Evolutionary conservation across 2,329 filamentous ascomycete genomes (phyloP).

Genomic region (Esteya vermicola): DNA sequence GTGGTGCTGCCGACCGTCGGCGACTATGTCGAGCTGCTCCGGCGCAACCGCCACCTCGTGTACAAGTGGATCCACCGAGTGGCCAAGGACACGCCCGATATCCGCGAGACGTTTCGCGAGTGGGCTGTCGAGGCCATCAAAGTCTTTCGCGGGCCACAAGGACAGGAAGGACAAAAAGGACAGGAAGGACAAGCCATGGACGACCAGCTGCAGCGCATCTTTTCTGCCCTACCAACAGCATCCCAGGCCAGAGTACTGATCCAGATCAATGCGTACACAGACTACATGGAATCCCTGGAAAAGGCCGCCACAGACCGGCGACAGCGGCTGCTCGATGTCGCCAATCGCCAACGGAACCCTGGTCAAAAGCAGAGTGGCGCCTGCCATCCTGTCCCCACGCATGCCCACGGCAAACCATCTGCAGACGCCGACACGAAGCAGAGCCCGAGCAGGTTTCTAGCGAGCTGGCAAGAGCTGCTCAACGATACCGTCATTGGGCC

Average conservation of each 20-base stretch:
- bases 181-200: constrained; percentile 18
- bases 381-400: too few species aligned
- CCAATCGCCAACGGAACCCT: too few species aligned
- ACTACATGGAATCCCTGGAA: constrained; percentile 43
- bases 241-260: constrained; percentile 30
- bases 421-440: too few species aligned
- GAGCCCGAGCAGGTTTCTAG: constrained; percentile 59
- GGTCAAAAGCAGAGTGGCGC: too few species aligned
- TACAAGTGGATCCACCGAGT: constrained; percentile 62
- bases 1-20: constrained; percentile 46
- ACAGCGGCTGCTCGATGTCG: constrained; percentile 36
- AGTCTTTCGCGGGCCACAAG: constrained; percentile 31
- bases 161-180: background rate
- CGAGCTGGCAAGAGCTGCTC: constrained; percentile 57
- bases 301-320: constrained; percentile 39
- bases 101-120: constrained; percentile 43
- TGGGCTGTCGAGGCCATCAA: constrained; percentile 45
- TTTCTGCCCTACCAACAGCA: constrained; percentile 28
- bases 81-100: constrained; percentile 50
- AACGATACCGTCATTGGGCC: constrained; percentile 53
- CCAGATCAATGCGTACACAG: constrained; percentile 43
- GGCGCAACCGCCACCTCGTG: constrained; percentile 45
- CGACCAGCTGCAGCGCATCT: constrained; percentile 25
- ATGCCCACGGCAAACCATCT: too few species aligned
- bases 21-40: constrained; percentile 55